Evolutionary conservation across 2,329 filamentous ascomycete species (phyloP), one percentile per base, ranked within the genome.

Genomic region (Ceratocystis ficicola): DNA sequence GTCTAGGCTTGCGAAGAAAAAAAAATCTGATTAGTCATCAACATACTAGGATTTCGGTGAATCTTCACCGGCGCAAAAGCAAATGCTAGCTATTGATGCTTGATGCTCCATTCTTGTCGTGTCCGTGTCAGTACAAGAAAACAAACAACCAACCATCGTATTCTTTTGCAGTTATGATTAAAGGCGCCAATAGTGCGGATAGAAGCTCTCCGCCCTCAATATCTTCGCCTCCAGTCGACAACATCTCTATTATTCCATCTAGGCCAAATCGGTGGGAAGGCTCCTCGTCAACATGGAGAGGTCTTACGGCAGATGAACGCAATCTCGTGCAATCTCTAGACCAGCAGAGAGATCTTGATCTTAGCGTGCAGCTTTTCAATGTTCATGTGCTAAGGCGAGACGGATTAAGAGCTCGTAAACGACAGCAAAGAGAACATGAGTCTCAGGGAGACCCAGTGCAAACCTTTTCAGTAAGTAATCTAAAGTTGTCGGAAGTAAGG

Each of bases 291-390:
- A 86, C 86, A 69, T 96, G 91, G 90, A 78, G 77, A 65, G 71
- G 74, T 8, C 76, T 83, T 66, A 90, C 86, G 1, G 76, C 78
- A 62, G 76, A 81, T 41, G 88, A 91, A 67, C 81, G 86, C 15
- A 79, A 80, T 6, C 79, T 89, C 1, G 81, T 82, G 67, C 77
- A 80, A 4, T 85, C 86, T 6, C 77, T 95, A 65, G 81, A 86
- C 67, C 80, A 83, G 59, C 73, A 85, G 17, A 79, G 83, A 44
- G 82, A 86, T 48, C 78, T 81, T 64, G 86, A 96, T 72, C 76
- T 96, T 10, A 79, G 83, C 0, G 76, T 86, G 57, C 92, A 96
- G 75, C 77, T 96, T 4, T 95, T 89, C 76, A 90, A 94, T 74
- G 80, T 87, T 0, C 87, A 87, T 75, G 81, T 81, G 44, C 77